Evolutionary conservation across 306 rosid genomes (phyloP), one percentile per base, ranked within the genome.

Genomic region (Vigna hirtella): DNA sequence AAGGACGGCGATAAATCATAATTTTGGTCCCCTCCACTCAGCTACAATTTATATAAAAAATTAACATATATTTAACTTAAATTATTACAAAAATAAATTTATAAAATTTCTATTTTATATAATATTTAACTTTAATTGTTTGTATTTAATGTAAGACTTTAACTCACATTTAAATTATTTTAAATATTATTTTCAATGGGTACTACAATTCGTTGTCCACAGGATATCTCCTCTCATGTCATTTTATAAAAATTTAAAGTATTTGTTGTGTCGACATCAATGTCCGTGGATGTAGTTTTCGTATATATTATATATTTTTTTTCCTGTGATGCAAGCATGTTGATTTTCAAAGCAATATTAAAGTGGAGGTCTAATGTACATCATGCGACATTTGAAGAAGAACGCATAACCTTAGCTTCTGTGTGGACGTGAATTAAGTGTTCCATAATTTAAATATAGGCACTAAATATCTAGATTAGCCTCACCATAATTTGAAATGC

Each of bases 1-100:
- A 79, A 77, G 70, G 65, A 71, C 73, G 67, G 79, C 82, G 71
- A 70, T 38, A 24, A 67, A 68, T 34, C 36, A 2, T 26, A 26
- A 26, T 26, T 26, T 26, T 26, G 28, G 28, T 26, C 3, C 28
- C 28, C 28, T 26, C 28, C 28, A 26, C 28, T 26, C 28, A 26
- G 3, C 28, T 26, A 26, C 28, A 2, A 26, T 26, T 26, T 26
- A 2, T 26, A 26, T 26, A 26, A 26, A 26, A 26, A 26, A 26
- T 26, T 26, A 26, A 26, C 28, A 26, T 26, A 26, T 26, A 3
- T 26, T 26, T 26, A 26, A 26, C 28, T 26, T 26, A 26, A 26
- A 26, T 26, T 3, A 26, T 26, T 26, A 26, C 0, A 26, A 26
- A 26, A 26, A 26, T 24, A 24, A 26, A 26, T 2, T 26, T 26